Percentiles rank a stretch among this genome's conserved stretches.
Conservation (phyloP, 2,329 filamentous ascomycete species). For the Domatiomyces catenatus region DNA sequence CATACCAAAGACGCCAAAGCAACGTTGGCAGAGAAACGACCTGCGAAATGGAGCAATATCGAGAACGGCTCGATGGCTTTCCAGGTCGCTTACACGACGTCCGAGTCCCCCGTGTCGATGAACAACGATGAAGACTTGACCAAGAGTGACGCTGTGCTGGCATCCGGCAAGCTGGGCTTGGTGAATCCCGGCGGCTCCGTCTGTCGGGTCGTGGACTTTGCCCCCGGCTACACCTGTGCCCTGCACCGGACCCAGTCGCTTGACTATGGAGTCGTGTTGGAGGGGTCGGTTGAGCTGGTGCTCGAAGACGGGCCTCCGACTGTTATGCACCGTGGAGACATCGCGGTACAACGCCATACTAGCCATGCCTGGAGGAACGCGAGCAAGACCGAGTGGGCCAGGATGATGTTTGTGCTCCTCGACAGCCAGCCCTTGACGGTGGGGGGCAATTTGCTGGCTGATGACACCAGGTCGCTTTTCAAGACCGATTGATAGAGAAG, state of each 20-base stretch:
- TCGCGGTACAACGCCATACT: conserved; percentile 39
- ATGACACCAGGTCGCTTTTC: not conserved
- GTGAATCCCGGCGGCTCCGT: conserved; percentile 20
- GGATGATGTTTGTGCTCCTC: conserved; percentile 17
- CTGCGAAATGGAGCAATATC: conserved; percentile 19
- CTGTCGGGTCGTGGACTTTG: conserved; percentile 26
- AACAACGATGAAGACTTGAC: conserved; percentile 24
- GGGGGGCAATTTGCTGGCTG: conserved; percentile 2
- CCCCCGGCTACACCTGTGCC: conserved; percentile 27
- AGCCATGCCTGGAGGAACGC: conserved; percentile 28
- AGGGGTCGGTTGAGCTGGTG: conserved; percentile 38
- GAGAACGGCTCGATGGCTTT: conserved; percentile 24
- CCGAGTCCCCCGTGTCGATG: conserved; percentile 23
- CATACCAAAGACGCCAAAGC: conserved; percentile 23
- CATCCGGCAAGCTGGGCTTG: conserved; percentile 21
- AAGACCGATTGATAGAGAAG: not conserved
- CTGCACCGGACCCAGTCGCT: conserved; percentile 41
- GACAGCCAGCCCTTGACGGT: conserved; percentile 15
- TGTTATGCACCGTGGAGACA: conserved; percentile 35
- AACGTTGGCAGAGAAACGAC: conserved; percentile 22
- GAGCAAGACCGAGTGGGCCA: conserved; percentile 14
- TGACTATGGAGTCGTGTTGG: conserved; percentile 41
- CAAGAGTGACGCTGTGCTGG: conserved; percentile 19
- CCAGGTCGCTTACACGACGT: conserved; percentile 28
- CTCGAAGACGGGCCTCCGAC: conserved; percentile 37